Evolutionary conservation across 257 asterid genomes (phyloP), one percentile per base, ranked within the genome.

Genomic region (Primulina eburnea): DNA sequence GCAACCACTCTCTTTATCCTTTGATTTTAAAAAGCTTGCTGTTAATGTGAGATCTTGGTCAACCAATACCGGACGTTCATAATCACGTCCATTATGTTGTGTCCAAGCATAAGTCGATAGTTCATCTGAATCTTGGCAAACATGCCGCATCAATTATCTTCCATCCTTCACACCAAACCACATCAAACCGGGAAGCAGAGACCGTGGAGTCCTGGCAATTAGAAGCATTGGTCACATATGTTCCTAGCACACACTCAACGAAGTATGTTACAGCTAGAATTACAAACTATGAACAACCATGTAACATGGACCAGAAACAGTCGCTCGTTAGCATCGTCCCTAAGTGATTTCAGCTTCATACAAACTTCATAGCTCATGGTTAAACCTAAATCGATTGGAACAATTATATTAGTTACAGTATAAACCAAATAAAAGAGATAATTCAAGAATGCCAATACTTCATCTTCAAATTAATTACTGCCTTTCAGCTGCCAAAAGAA

Each of bases 121-220:
- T 76, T 86, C 92, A 64, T 94, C 99, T 0, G 99, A 89, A 82
- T 94, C 83, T 73, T 91, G 89, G 82, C 99, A 94, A 34, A 85
- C 79, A 79, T 94, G 99, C 62, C 99, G 80, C 97, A 94, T 84
- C 67, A 65, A 75, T 82, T 89, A 94, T 73, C 90, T 86, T 73
- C 90, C 95, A 79, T 94, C 92, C 82, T 85, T 86, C 53, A 83
- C 86, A 75, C 96, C 97, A 75, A 94, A 72, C 99, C 99, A 94
- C 99, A 94, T 94, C 76, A 94, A 85, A 73, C 97, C 99, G 12
- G 95, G 86, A 81, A 94, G 90, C 56, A 94, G 79, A 72, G 99
- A 94, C 71, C 80, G 87, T 8, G 97, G 95, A 73, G 87, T 88
- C 92, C 99, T 94, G 86, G 65, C 78, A 78, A 79, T 71, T 8